phyloP scores from a whole-genome alignment of 1,284 basidiomycete genomes.

The Heterobasidion annosum region DNA sequence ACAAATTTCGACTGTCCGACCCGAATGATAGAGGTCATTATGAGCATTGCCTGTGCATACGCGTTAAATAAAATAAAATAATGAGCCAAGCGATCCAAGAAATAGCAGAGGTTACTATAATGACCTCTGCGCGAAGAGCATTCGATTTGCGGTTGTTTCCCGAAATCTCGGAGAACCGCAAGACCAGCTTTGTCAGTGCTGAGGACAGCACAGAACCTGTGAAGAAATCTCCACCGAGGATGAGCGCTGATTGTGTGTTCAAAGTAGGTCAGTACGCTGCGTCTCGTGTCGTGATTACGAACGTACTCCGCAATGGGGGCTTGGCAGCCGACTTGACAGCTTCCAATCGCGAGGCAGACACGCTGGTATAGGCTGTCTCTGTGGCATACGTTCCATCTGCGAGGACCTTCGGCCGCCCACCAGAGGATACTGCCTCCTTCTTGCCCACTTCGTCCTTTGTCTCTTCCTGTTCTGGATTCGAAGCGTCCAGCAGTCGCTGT shows the following conservation, averaged over 20 bases:
- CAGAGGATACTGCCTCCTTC: constrained; percentile 29
- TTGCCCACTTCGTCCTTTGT: constrained; percentile 34
- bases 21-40: constrained; percentile 96
- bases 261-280: constrained; percentile 2
- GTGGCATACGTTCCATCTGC: constrained; percentile 99
- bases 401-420: constrained; percentile 57
- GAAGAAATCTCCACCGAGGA: constrained; percentile 96
- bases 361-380: constrained; percentile 83
- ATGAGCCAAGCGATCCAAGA: not conserved
- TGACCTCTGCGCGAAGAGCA: constrained; percentile 78
- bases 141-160: constrained; percentile 57
- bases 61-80: not conserved
- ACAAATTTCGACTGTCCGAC: constrained; percentile 97
- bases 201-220: constrained; percentile 87
- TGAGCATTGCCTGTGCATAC: constrained; percentile 77
- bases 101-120: not conserved
- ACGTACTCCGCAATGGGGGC: constrained; percentile 78
- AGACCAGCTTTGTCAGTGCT: constrained; percentile 87
- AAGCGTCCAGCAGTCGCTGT: constrained; percentile 74
- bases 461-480: constrained; percentile 28
- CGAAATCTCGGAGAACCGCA: constrained; percentile 67
- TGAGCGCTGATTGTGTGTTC: constrained; percentile 46
- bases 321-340: constrained; percentile 82
- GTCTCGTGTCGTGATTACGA: not conserved
- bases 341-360: constrained; percentile 61